Base-by-base conservation (phyloP, 1,139 yeast species). In the Tardiomyces depauwii region DNA sequence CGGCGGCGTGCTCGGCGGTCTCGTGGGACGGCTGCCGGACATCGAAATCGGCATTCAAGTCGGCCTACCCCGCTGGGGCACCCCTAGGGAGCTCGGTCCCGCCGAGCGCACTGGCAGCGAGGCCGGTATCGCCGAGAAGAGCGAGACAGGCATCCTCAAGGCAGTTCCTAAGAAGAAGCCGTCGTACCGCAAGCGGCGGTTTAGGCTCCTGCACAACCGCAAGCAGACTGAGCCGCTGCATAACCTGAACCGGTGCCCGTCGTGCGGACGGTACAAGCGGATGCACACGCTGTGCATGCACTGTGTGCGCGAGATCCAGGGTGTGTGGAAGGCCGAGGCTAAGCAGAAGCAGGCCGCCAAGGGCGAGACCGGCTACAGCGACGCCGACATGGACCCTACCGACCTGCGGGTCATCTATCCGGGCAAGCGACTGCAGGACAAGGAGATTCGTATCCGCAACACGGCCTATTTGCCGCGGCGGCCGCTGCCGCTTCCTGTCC, bases 111-210 rank as follows among this genome's bases (percentile, higher is more conserved):
- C 36, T 10, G 36, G 36, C 36, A 30, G 36, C 36, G 36, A 30
- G 11, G 36, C 36, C 10, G 36, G 36, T 30, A 14, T 30, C 16
- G n/a, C 36, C n/a, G 36, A 30, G 10, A 30, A 13, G 16, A 5
- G 5, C 16, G 36, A 16, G n/a, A 12, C 7, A 5, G 39, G 95
- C 19, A 75, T 86, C 38, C 71, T 86, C 49, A 71, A 71, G 53
- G 97, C 98, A 2, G 96, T 80, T 2, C 97, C 98, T 47, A 91
- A 91, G 72, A 88, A 89, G 77, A 88, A 87, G 66, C 80, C 79
- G 12, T 87, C 97, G 9, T 85, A 86, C 62, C 78, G 79, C 67
- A 84, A 87, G 66, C 83, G 86, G 61, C 80, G 97, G 65, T 82
- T 77, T 60, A 80, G 85, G 55, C 81, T 84, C 57, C 84, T 86